Evolutionary conservation across 176 grass and related monocot genomes (phyloP).

Genomic region (Cenchrus fungigraminus): DNA sequence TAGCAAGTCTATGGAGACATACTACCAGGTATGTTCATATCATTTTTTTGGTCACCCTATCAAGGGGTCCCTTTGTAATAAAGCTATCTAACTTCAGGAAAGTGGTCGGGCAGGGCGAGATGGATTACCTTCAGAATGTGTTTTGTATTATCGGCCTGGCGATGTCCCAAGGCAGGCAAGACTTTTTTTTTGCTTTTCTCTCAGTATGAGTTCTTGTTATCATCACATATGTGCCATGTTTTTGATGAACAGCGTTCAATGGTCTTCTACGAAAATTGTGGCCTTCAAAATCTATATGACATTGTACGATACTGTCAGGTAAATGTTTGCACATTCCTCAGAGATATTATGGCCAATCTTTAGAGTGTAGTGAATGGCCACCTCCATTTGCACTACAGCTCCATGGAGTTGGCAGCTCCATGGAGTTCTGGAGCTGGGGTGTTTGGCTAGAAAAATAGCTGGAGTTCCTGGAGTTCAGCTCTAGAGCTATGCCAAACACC

Average conservation of each 20-base stretch:
- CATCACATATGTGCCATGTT: constrained; percentile 32
- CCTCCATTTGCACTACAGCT: too few relatives aligned
- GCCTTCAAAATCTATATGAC: constrained; percentile 96
- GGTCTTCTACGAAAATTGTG: constrained; percentile 96
- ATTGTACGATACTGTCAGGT: constrained; percentile 93
- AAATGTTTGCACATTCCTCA: constrained; percentile 24
- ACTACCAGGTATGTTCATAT: constrained; percentile 78
- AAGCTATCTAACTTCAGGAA: constrained; percentile 54
- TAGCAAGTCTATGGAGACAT: constrained; percentile 98
- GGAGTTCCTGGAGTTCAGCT: too few relatives aligned
- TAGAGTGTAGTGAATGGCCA: background rate
- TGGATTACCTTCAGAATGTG: constrained; percentile 88
- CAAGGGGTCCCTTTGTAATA: constrained; percentile 31
- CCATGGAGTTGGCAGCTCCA: too few relatives aligned
- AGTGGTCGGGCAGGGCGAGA: constrained; percentile 90
- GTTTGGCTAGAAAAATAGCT: too few relatives aligned
- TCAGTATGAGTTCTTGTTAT: constrained; percentile 36
- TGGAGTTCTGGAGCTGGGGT: too few relatives aligned
- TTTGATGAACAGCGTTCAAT: constrained; percentile 78
- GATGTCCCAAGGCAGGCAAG: constrained; percentile 82
- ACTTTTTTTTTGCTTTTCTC: constrained; percentile 26
- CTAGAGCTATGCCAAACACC: too few relatives aligned
- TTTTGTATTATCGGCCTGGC: constrained; percentile 83
- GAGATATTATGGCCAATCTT: background rate
- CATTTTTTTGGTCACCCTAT: background rate